A percentile compares a stretch with the other conserved stretches of the same genome.
These are phyloP conservation scores for Trametes versicolor DNA, from an alignment of 1,284 basidiomycete genomes.

Conservation along the genomic window DNA sequence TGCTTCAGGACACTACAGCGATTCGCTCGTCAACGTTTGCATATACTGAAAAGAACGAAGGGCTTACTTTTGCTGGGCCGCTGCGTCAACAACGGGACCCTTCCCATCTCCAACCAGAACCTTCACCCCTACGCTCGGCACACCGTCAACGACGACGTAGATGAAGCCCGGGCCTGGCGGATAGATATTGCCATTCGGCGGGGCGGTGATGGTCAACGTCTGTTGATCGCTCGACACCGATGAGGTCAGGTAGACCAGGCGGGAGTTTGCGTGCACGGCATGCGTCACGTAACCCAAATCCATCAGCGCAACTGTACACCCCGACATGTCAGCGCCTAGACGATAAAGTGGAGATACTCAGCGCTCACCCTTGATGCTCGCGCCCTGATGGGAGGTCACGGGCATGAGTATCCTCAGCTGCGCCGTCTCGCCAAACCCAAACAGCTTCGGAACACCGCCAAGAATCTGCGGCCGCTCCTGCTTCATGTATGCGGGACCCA, in stretches of 20 bases:
- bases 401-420: conserved; percentile 54
- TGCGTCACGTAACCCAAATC: conserved; percentile 85
- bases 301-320: conserved; percentile 71
- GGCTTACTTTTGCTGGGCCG: conserved; percentile 64
- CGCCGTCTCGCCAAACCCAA: conserved; percentile 58
- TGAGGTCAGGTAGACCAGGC: conserved; percentile 72
- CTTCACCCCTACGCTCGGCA: conserved; percentile 74
- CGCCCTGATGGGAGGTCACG: conserved; percentile 27
- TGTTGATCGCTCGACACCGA: conserved; percentile 48
- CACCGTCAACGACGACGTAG: conserved; percentile 72
- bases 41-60: neutral
- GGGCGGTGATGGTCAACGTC: conserved; percentile 60
- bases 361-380: conserved; percentile 49
- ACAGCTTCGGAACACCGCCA: conserved; percentile 46
- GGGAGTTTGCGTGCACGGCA: conserved; percentile 79
- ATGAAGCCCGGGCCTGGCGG: conserved; percentile 87
- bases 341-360: too few relatives aligned
- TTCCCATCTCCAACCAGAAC: conserved; percentile 77
- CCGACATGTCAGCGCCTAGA: neutral
- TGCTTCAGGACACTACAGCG: conserved; percentile 50
- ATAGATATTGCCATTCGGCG: conserved; percentile 71
- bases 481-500: conserved; percentile 76
- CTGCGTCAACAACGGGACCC: conserved; percentile 64
- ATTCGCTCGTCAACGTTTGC: conserved; percentile 3
- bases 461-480: conserved; percentile 62